Percentiles rank a stretch among this genome's conserved stretches.
These are phyloP conservation scores for Geotrichum klebahnii DNA, from an alignment of 1,139 yeast genomes.

Conservation along the genomic window DNA sequence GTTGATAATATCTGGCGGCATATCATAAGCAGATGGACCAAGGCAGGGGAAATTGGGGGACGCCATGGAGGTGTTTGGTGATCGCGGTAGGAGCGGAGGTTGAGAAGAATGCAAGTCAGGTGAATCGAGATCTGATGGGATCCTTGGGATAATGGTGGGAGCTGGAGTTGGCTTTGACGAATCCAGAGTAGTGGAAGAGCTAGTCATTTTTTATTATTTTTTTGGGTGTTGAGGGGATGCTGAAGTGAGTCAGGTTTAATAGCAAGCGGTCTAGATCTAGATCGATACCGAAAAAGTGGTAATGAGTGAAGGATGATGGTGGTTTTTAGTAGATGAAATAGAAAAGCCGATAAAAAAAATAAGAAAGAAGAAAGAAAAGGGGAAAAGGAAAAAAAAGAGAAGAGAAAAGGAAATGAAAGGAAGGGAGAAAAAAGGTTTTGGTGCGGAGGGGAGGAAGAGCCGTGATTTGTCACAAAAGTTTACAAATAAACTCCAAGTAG, in stretches of 20 bases:
- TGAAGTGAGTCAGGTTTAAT: neutral
- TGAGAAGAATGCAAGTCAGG: neutral
- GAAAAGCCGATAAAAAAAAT: no score
- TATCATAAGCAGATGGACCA: conserved; percentile 21
- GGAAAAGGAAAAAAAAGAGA: neutral
- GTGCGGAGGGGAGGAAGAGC: no score
- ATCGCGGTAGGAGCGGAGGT: neutral
- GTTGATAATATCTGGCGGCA: conserved; percentile 22
- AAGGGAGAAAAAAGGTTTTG: neutral
- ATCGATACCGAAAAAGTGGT: neutral
- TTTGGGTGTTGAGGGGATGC: neutral
- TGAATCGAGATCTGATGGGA: conserved; percentile 20
- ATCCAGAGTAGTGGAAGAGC: neutral
- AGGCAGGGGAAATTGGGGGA: conserved; percentile 21
- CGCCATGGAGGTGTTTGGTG: conserved; percentile 10
- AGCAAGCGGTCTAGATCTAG: neutral
- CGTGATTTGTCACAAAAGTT: no score
- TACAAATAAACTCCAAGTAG: no score
- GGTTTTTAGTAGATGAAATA: no score
- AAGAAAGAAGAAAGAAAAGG: neutral
- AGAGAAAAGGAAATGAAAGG: neutral
- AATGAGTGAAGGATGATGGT: no score
- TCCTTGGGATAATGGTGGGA: conserved; percentile 21
- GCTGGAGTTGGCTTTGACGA: conserved; percentile 18
- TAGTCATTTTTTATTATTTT: neutral